Evolutionary conservation across 495 filamentous ascomycete genomes (phyloP).

Genomic region (Cercophora newfieldiana): DNA sequence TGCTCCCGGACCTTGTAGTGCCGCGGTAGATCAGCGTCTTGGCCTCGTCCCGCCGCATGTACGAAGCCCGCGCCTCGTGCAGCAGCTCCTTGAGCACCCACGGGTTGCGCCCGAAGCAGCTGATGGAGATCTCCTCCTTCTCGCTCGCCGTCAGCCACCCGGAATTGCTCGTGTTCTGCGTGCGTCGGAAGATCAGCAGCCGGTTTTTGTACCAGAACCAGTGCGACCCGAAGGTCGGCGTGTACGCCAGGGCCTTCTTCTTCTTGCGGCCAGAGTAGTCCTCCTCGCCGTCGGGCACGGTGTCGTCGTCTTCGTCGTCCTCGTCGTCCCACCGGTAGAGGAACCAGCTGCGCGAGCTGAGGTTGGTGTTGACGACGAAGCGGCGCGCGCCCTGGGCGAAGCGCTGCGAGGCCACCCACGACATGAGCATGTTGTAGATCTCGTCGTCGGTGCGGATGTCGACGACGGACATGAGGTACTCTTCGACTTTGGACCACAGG

Average conservation of each 20-base stretch:
- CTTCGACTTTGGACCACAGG: constrained; percentile 43
- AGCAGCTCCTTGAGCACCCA: constrained; percentile 66
- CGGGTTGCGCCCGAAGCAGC: constrained; percentile 67
- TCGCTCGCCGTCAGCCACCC: constrained; percentile 36
- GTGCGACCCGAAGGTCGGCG: constrained; percentile 63
- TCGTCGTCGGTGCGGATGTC: constrained; percentile 68
- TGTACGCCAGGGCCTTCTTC: constrained; percentile 62
- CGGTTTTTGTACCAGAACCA: constrained; percentile 64
- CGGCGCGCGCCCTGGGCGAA: constrained; percentile 57
- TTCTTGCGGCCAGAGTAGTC: constrained; percentile 36
- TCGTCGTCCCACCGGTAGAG: constrained; percentile 46
- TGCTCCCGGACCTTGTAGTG: constrained; percentile 34
- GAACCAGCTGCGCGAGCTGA: constrained; percentile 50
- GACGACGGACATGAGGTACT: constrained; percentile 57
- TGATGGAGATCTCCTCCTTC: constrained; percentile 62
- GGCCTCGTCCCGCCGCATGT: constrained; percentile 59
- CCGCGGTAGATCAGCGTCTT: constrained; percentile 69
- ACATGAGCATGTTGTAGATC: constrained; percentile 68
- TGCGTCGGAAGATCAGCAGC: constrained; percentile 57
- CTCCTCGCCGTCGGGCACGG: constrained; percentile 33
- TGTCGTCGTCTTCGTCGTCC: constrained; percentile 50
- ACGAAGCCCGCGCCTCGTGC: constrained; percentile 59
- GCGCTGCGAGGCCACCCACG: constrained; percentile 63
- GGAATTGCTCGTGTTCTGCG: constrained; percentile 33
- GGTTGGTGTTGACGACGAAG: constrained; percentile 63